Base-by-base conservation (phyloP, 73 alveolate genomes). In the Chromera velia region DNA sequence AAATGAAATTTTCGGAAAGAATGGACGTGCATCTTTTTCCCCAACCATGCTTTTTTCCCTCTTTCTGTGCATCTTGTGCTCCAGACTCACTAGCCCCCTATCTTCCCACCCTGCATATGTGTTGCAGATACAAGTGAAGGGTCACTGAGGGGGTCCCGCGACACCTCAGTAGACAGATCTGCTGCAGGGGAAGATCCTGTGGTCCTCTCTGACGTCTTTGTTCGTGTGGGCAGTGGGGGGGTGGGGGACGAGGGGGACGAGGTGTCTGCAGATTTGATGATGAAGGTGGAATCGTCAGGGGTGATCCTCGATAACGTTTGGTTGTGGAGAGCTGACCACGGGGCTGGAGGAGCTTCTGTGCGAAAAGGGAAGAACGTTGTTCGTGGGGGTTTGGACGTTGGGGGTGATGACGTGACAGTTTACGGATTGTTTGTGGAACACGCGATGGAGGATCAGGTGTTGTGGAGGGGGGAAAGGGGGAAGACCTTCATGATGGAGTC, bases 281-380 rank as follows among this genome's bases (percentile, higher is more conserved):
- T 73, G 26, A 68, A 47, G 26, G 71, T 73, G 32, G 80, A 73
- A 19, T 68, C 80, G n/a, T 68, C 45, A 32, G 48, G 32, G 10
- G 71, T 73, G 4, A 48, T 73, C n/a, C n/a, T 73, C 28, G 80
- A 73, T 70, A 73, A 73, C 71, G 45, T 70, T 48, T 73, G 80
- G 80, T 48, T 73, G 48, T 73, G 80, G 80, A 28, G 80, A 45
- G 80, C 80, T 7, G 80, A 73, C 45, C 80, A 73, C 28, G n/a
- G n/a, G n/a, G n/a, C n/a, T n/a, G 29, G 55, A 17, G 80, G 80
- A 32, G 71, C 45, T 68, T 26, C 30, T n/a, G 80, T 73, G 46
- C 70, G 19, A 19, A 13, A 47, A 49, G 26, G 80, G 46, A 68
- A 73, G 80, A 73, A 73, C 49, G 71, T 70, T 45, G 19, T 10